Conservation (phyloP, 768 basidiomycete genomes). For the Cystofilobasidium capitatum region DNA sequence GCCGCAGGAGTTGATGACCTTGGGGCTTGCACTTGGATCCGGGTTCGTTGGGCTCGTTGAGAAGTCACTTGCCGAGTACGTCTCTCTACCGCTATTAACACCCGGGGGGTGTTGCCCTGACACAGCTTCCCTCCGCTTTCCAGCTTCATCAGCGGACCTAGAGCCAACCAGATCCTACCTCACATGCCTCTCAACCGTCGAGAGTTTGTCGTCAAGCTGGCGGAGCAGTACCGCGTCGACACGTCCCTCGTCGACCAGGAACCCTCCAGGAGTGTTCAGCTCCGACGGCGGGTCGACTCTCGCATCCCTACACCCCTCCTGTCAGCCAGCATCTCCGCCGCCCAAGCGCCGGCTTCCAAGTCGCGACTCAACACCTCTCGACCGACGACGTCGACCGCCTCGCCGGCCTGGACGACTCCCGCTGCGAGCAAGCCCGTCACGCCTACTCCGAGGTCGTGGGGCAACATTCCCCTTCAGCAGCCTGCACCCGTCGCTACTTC, state of each 20-base stretch:
- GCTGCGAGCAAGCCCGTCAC: neutral
- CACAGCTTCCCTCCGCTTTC: constrained; percentile 1
- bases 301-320: constrained; percentile 64
- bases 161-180: constrained; percentile 22
- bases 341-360: neutral
- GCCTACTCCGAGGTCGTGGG: constrained; percentile 12
- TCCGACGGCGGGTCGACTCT: constrained; percentile 71
- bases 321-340: constrained; percentile 41
- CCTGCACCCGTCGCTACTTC: neutral
- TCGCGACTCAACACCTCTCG: constrained; percentile 13
- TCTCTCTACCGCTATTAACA: constrained; percentile 19
- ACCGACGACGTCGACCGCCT: neutral
- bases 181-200: constrained; percentile 23
- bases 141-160: constrained; percentile 17
- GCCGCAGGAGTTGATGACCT: constrained; percentile 52
- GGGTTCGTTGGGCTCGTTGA: constrained; percentile 68
- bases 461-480: neutral
- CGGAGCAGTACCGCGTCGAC: constrained; percentile 69
- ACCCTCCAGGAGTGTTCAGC: constrained; percentile 65
- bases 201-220: constrained; percentile 47
- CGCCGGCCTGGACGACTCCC: neutral
- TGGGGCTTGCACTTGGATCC: constrained; percentile 49
- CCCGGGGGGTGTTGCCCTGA: neutral
- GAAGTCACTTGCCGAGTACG: constrained; percentile 69
- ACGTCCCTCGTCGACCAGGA: constrained; percentile 84